Conservation (phyloP, 2,329 filamentous ascomycete species). For the Ramichloridium luteum region DNA sequence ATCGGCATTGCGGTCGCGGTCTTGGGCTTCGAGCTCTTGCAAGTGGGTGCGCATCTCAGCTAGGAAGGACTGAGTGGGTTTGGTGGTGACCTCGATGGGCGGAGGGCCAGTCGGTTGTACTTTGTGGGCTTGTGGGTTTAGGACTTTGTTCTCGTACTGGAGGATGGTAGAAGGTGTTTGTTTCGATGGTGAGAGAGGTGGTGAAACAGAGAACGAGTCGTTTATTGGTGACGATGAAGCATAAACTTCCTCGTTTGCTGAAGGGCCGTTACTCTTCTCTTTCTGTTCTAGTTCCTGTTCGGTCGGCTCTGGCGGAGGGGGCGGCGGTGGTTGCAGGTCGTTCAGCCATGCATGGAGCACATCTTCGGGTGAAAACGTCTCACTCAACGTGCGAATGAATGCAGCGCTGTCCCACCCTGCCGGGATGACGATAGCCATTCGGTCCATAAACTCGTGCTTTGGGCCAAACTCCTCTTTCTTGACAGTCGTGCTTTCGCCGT, state of each 20-base stretch:
- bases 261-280: constrained; percentile 13
- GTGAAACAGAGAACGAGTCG: constrained; percentile 10
- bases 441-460: constrained; percentile 43
- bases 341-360: constrained; percentile 64
- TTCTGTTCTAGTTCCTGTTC: constrained; percentile 12
- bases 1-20: constrained; percentile 39
- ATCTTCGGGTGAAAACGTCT: constrained; percentile 82
- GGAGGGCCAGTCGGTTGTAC: constrained; percentile 15
- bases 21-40: constrained; percentile 59
- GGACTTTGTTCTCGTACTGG: constrained; percentile 20
- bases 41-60: constrained; percentile 43
- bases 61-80: constrained; percentile 24
- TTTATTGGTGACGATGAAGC: constrained; percentile 17
- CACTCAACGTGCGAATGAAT: constrained; percentile 83
- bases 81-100: constrained; percentile 23
- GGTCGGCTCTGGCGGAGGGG: constrained; percentile 31
- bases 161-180: constrained; percentile 16
- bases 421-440: constrained; percentile 89
- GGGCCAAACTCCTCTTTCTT: constrained; percentile 45
- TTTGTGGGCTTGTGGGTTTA: constrained; percentile 23
- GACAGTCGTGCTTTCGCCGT: constrained; percentile 7
- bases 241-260: constrained; percentile 17
- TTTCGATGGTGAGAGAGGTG: constrained; percentile 14
- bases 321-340: constrained; percentile 44
- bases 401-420: constrained; percentile 98